Evolutionary conservation across 2,329 filamentous ascomycete species (phyloP).

Genomic region (Xylariaceae sp.): DNA sequence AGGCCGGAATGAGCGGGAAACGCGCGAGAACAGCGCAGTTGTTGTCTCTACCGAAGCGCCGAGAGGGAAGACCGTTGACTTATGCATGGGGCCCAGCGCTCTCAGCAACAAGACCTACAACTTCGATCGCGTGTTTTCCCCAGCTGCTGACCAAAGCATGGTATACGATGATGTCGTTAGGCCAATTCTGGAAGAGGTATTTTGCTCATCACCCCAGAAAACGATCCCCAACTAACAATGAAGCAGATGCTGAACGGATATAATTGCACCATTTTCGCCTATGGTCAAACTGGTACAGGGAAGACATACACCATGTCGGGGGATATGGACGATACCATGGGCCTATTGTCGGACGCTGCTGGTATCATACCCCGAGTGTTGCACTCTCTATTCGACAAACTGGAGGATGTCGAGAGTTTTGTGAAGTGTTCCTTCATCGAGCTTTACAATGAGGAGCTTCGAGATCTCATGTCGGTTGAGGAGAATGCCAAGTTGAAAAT

Average conservation of each 20-base stretch:
- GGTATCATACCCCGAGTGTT: slow-evolving; percentile 93
- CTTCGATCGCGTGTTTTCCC: slow-evolving; percentile 96
- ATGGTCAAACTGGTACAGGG: slow-evolving; percentile 94
- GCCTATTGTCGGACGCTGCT: slow-evolving; percentile 82
- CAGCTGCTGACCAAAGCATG: slow-evolving; percentile 88
- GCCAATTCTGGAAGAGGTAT: slow-evolving; percentile 87
- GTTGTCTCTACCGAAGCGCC: slow-evolving; percentile 86
- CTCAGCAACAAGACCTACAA: slow-evolving; percentile 94
- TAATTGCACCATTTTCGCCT: slow-evolving; percentile 98
- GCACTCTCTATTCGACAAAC: slow-evolving; percentile 78
- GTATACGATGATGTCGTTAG: slow-evolving; percentile 93
- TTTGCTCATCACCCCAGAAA: slow-evolving; percentile 23
- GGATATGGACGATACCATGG: slow-evolving; percentile 84
- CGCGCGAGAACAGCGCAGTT: slow-evolving; percentile 90
- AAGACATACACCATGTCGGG: slow-evolving; percentile 99
- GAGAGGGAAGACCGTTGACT: slow-evolving; percentile 75
- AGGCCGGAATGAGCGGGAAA: slow-evolving; percentile 86
- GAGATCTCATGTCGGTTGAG: slow-evolving; percentile 79
- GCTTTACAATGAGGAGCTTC: slow-evolving; percentile 94
- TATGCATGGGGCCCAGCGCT: slow-evolving; percentile 89
- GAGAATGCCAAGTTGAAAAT: slow-evolving; percentile 88
- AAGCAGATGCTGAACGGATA: slow-evolving; percentile 82
- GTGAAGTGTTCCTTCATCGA: slow-evolving; percentile 99
- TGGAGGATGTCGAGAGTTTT: slow-evolving; percentile 77
- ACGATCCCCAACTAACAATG: slow-evolving; percentile 9